Base-by-base conservation (phyloP, 768 basidiomycete genomes). In the Sporobolomyces phaffii region DNA sequence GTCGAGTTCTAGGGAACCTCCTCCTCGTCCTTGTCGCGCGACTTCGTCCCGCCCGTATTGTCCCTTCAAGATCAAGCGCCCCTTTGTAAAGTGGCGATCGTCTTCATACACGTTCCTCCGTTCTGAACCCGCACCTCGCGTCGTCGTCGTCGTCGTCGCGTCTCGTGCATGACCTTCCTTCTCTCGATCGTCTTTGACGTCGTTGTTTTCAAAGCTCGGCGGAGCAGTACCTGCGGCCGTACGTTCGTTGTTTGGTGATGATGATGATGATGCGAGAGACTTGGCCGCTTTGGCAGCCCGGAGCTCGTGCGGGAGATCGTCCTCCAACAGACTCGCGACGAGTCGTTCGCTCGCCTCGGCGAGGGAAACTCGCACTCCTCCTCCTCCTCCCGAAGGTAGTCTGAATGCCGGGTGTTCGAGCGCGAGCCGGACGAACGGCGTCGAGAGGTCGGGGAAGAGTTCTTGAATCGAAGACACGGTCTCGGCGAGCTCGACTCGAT, bases 381-480 rank as follows among this genome's bases (percentile, higher is more conserved):
- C 24, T 10, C 18, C 18, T 41, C 28, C 28, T 9, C n/a, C 28
- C 10, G 81, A 76, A 28, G 78, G 81, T 33, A 18, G 20, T 1
- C 29, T 5, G 36, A 56, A 60, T 13, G 26, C 1, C 0, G 69
- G 53, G 38, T 70, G 62, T 15, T 22, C 1, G 45, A 70, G 64
- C 4, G 47, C 54, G 18, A 33, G 11, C n/a, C 62, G 57, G 54
- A 91, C 78, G 72, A 90, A 88, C 3, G 74, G 73, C 0, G 82
- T 79, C 0, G 82, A 76, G 31, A 83, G 78, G 47, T 88, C 82
- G 0, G 89, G 87, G 40, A 92, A 79, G 67, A 91, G 84, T 69
- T 89, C 89, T 17, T 88, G 81, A 15, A 91, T 84, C 72, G 90
- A 86, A 0, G 83, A 80, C 31, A 88, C 51, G 36, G 69, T 60